phyloP scores from a whole-genome alignment of 768 basidiomycete species.

The Kwoniella sp. region DNA sequence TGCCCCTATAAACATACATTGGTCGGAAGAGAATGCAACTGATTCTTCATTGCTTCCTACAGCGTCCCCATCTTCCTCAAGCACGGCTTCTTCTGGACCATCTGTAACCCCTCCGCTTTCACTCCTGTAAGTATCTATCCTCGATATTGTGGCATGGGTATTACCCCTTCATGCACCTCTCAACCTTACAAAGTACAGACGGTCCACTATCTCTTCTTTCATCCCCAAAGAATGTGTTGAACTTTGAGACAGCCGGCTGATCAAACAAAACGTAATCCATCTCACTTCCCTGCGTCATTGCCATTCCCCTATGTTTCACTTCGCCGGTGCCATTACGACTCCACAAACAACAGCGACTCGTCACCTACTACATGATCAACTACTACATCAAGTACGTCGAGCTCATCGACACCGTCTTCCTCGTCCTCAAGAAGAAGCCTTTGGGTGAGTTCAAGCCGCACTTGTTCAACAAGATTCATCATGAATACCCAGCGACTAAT shows the following conservation, averaged over 20 bases:
- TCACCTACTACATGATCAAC: conserved; percentile 98
- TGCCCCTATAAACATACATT: not conserved
- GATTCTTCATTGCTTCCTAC: conserved; percentile 2
- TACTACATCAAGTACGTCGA: conserved; percentile 99
- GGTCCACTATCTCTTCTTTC: too few relatives aligned
- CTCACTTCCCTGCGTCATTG: too few relatives aligned
- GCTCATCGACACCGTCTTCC: conserved; percentile 93
- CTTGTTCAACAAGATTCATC: not conserved
- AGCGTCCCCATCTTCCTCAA: conserved; percentile 71
- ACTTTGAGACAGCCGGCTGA: not conserved
- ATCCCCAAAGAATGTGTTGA: not conserved
- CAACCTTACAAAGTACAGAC: too few relatives aligned
- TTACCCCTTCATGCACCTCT: too few relatives aligned
- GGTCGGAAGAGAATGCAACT: not conserved
- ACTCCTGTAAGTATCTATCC: conserved; percentile 84
- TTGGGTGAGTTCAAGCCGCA: conserved; percentile 64
- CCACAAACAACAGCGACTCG: conserved; percentile 66
- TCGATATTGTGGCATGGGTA: too few relatives aligned
- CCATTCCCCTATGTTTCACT: not conserved
- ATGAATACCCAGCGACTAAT: not conserved
- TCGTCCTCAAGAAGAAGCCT: conserved; percentile 97
- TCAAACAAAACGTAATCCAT: not conserved
- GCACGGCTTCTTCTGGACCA: conserved; percentile 70
- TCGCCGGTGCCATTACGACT: not conserved
- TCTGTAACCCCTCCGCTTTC: conserved; percentile 79